These are phyloP conservation scores for Arctium lappa DNA, from an alignment of 129 eudicot species.

Conservation along the genomic window DNA sequence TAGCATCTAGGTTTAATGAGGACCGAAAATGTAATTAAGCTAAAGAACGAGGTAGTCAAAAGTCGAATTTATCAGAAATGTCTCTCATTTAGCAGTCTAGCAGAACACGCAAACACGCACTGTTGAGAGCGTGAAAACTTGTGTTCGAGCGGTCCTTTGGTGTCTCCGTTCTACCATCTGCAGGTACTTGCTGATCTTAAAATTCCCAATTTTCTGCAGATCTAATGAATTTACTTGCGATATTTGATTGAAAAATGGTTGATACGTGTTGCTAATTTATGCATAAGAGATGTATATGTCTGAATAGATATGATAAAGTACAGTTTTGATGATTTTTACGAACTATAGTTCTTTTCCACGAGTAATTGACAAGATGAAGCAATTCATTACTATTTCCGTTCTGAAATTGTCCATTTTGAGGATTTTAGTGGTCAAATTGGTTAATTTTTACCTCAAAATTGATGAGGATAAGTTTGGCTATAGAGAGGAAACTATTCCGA, in stretches of 20 bases:
- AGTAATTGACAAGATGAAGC: constrained; percentile 1
- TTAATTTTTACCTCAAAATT: not conserved
- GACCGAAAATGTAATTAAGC: constrained; percentile 6
- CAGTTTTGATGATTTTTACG: not conserved
- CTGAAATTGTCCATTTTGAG: not conserved
- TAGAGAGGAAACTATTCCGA: not conserved
- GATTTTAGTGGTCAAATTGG: not conserved
- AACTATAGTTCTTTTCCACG: not conserved
- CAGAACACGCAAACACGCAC: not conserved
- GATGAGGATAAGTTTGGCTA: not conserved
- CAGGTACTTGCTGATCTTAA: constrained; percentile 28
- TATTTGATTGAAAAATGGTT: not conserved
- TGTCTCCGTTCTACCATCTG: constrained; percentile 27
- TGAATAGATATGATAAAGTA: not conserved
- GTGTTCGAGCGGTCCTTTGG: constrained; percentile 14
- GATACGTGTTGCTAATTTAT: not conserved
- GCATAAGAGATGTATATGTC: not conserved
- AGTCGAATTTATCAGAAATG: not conserved
- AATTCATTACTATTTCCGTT: not conserved
- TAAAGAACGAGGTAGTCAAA: constrained; percentile 12
- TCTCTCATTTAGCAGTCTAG: not conserved
- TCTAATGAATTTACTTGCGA: not conserved
- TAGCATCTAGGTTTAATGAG: not conserved
- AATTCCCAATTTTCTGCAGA: not conserved
- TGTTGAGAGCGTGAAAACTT: not conserved